A percentile compares a stretch with the other conserved stretches of the same genome.
Conservation (phyloP, 352 stramenopile genomes). For the Globisporangium alternatum region DNA sequence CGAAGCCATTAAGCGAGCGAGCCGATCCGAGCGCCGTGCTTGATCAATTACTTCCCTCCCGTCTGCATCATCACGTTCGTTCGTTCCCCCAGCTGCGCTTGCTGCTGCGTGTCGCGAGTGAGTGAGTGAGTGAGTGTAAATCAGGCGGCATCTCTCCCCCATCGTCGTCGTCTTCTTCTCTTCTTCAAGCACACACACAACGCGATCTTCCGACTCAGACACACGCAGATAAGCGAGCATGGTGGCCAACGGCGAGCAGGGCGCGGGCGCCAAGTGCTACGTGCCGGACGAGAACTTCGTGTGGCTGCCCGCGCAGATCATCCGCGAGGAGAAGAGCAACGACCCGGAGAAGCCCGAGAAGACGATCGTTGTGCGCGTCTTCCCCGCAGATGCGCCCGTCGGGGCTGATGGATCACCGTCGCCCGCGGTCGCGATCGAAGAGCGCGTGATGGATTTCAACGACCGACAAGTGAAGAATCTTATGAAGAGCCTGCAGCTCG, state of each 20-base stretch:
- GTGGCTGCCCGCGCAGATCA: slow-evolving; percentile 73
- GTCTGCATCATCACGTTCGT: not conserved
- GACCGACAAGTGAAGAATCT: slow-evolving; percentile 61
- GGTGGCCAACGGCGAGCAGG: slow-evolving; percentile 19
- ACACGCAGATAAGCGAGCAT: not conserved
- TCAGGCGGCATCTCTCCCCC: not conserved
- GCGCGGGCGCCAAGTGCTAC: slow-evolving; percentile 72
- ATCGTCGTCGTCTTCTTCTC: too few species aligned
- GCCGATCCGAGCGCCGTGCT: not conserved
- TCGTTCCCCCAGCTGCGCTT: not conserved
- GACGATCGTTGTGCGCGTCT: slow-evolving; percentile 56
- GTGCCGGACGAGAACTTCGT: slow-evolving; percentile 75
- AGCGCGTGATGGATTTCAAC: slow-evolving; percentile 76
- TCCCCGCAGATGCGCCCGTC: slow-evolving; percentile 20
- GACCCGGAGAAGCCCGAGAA: slow-evolving; percentile 57
- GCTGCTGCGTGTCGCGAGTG: too few species aligned
- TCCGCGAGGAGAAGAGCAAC: slow-evolving; percentile 51
- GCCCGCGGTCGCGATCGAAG: slow-evolving; percentile 28
- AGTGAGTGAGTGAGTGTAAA: slow-evolving; percentile 2
- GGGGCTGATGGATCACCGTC: slow-evolving; percentile 13
- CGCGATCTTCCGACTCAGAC: not conserved
- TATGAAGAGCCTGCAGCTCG: slow-evolving; percentile 61
- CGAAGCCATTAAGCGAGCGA: slow-evolving; percentile 4
- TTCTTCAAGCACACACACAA: slow-evolving; percentile 7
- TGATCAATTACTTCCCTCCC: not conserved